Conservation (phyloP, 345 rosid genomes). For the Corymbia maculata region DNA sequence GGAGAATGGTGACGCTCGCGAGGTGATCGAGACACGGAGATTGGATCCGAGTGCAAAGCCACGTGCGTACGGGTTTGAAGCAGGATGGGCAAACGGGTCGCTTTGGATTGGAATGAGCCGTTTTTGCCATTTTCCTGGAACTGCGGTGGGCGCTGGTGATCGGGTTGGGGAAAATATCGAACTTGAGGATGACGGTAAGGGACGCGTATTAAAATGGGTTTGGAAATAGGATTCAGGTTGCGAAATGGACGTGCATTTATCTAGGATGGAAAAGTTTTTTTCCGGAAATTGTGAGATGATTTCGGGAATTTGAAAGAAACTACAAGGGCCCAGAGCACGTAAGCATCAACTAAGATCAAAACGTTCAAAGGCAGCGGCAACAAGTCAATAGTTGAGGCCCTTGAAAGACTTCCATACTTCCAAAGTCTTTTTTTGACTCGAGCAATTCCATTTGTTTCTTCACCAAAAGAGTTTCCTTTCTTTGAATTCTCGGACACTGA, state of each 20-base stretch:
- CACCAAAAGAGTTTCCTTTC: no score
- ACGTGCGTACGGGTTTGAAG: slow-evolving; percentile 50
- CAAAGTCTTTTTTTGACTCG: no score
- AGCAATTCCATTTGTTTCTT: no score
- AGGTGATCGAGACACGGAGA: slow-evolving; percentile 14
- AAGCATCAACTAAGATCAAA: no score
- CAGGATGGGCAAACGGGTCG: slow-evolving; percentile 62
- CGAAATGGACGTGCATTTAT: neutral
- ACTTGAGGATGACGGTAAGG: neutral
- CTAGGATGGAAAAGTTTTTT: neutral
- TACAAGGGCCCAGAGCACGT: no score
- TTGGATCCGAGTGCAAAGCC: slow-evolving; percentile 26
- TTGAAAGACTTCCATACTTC: no score
- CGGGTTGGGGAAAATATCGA: neutral
- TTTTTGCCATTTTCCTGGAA: neutral
- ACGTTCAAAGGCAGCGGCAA: no score
- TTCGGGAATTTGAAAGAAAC: no score
- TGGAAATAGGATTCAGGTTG: neutral
- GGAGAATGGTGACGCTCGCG: slow-evolving; percentile 65
- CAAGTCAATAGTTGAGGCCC: no score
- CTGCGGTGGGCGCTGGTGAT: neutral
- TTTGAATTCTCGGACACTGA: no score
- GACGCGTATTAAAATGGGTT: neutral
- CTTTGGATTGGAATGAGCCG: slow-evolving; percentile 15
- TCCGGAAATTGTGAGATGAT: neutral